Percentiles rank a stretch among this genome's conserved stretches.
Conservation (phyloP, 2,329 filamentous ascomycete species). For the Colletotrichum phormii region DNA sequence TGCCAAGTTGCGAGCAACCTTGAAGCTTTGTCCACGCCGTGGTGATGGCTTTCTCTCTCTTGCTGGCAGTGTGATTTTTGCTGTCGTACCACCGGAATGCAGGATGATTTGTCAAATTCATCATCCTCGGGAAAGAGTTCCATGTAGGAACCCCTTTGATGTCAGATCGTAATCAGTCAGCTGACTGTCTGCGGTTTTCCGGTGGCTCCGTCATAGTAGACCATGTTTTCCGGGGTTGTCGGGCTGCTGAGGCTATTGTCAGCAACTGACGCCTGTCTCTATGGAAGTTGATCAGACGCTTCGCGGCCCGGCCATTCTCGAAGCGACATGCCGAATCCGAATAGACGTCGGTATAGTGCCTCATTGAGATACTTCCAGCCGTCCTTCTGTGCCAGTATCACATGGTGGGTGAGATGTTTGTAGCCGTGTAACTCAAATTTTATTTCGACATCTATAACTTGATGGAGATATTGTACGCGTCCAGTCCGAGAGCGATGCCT, state of each 20-base stretch:
- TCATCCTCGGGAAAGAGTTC: background rate
- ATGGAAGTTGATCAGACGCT: background rate
- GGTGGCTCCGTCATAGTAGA: background rate
- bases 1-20: background rate
- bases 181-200: background rate
- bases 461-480: conserved; percentile 75
- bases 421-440: conserved; percentile 6
- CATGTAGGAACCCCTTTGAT: background rate
- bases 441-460: conserved; percentile 66
- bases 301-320: background rate
- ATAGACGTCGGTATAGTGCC: background rate
- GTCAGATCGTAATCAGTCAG: background rate
- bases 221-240: background rate
- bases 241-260: background rate
- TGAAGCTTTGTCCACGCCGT: background rate
- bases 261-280: no score
- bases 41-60: background rate
- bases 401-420: background rate
- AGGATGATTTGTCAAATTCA: background rate
- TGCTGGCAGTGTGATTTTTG: background rate
- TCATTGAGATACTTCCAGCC: background rate
- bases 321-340: background rate
- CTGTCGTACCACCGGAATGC: background rate
- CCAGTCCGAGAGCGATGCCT: conserved; percentile 73
- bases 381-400: background rate